Base-by-base conservation (phyloP, 2,329 filamentous ascomycete species). In the Graphiopsis chlorocephala region DNA sequence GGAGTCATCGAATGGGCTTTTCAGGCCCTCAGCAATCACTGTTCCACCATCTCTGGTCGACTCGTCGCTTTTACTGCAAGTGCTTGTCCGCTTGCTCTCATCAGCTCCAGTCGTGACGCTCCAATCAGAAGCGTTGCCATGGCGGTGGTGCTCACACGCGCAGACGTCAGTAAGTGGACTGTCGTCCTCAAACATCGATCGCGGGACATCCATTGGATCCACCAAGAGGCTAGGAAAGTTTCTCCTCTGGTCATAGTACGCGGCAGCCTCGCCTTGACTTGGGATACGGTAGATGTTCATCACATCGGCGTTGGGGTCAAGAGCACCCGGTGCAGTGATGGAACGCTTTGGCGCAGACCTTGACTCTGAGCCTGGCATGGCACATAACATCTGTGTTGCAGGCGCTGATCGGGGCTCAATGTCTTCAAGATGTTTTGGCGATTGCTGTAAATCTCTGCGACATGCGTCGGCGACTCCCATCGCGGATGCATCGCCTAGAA, bases 281-380 rank as follows among this genome's bases (percentile, higher is more conserved):
- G 73, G 71, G 20, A 74, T 69, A 15, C 67, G 65, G 58, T 76
- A 76, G 35, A 75, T 75, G 68, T 75, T 72, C 52, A 75, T 50
- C 6, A n/a, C 45, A 31, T 38, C 33, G 25, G 31, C 48, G n/a
- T 50, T 45, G 23, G 33, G 11, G 35, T 71, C 68, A 5, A 73
- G 23, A 17, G 70, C 70, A 11, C 69, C 71, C 45, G 72, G 73
- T 4, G 73, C 72, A 25, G 73, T 75, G 23, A 70, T 63, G 7
- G 72, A 72, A 60, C 74, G 65, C 29, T 70, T 69, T 12, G 66
- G 68, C 23, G 64, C 23, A 53, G 29, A 58, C 28, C 45, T 58
- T 25, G 35, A n/a, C 3, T 47, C 61, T 14, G 61, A 26, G 17
- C 50, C 50, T 23, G 61, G 50, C 7, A 57, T 10, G 20, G 45